Base-by-base conservation (phyloP, 176 grass and related monocot genomes). In the Saccharum officinarum region DNA sequence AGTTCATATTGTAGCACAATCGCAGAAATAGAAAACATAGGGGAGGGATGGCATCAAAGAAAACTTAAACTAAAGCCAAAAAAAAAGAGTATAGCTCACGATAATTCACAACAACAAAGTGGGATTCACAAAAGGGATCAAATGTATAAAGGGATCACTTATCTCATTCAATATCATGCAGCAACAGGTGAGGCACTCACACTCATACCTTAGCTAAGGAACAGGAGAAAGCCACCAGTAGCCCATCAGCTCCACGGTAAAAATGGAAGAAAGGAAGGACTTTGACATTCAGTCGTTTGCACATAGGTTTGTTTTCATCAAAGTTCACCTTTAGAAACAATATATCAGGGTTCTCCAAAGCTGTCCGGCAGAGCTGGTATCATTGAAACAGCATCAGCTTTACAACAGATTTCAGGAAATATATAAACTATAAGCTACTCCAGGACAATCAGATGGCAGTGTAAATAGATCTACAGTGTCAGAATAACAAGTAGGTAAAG, bases 231-330 rank as follows among this genome's bases (percentile, higher is more conserved):
- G 91, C 89, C 87, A 94, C 93, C 33, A 99, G 82, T 66, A 79
- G 93, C 41, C 97, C 97, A 87, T 96, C 93, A 71, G 97, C 90
- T 82, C 97, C 97, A 63, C 97, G 91, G 26, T 99, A 99, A 82
- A 99, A 99, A 84, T 99, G 97, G 76, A 91, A 99, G 84, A 88
- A 95, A 61, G 97, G 97, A 89, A 99, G 97, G 36, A 95, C 93
- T 82, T 91, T 99, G 20, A 99, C 97, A 84, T 99, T 99, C 75
- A 99, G 74, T 73, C 97, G 89, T 92, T 95, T 99, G 76, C 97
- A 99, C 97, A 99, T 99, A 33, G 93, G 97, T 87, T 99, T 99
- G 83, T 99, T 99, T 94, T 99, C 93, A 65, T 99, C 97, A 76
- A 99, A 99, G 78, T 99, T 99, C 62, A 99, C 90, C 81, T 99